A percentile compares a stretch with the other conserved stretches of the same genome.
phyloP scores from a whole-genome alignment of 176 grass and related monocot genomes.

The Hsuehochloa calcarea region DNA sequence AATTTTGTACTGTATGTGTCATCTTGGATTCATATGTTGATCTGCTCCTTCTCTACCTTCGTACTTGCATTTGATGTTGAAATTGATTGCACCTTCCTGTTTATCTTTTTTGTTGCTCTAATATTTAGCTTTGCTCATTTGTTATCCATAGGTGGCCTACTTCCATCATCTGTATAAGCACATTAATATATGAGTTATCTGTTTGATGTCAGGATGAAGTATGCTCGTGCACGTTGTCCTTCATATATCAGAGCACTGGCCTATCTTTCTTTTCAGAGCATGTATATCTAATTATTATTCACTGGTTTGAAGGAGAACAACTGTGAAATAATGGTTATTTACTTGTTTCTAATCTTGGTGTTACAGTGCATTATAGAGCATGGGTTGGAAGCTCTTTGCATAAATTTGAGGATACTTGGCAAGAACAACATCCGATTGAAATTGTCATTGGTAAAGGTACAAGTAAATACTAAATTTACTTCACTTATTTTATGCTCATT shows the following conservation, averaged over 20 bases:
- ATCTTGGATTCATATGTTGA: neutral
- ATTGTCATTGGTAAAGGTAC: slow-evolving; percentile 78
- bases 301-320: slow-evolving; percentile 8
- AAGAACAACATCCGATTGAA: slow-evolving; percentile 86
- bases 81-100: neutral
- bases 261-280: slow-evolving; percentile 3
- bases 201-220: neutral
- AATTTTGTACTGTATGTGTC: neutral
- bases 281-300: neutral
- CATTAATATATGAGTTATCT: neutral
- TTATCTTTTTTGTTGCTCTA: neutral
- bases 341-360: slow-evolving; percentile 21
- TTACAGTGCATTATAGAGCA: slow-evolving; percentile 85
- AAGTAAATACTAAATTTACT: neutral
- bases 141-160: neutral
- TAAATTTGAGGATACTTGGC: slow-evolving; percentile 98
- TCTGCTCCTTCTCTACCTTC: neutral
- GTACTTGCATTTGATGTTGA: neutral
- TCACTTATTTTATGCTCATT: slow-evolving; percentile 27
- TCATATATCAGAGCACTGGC: neutral
- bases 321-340: slow-evolving; percentile 12
- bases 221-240: neutral
- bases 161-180: neutral
- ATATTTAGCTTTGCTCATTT: neutral
- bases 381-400: slow-evolving; percentile 70